Percentiles rank a stretch among this genome's conserved stretches.
Conservation (phyloP, 2,329 filamentous ascomycete species). For the Alternaria ventricosa region DNA sequence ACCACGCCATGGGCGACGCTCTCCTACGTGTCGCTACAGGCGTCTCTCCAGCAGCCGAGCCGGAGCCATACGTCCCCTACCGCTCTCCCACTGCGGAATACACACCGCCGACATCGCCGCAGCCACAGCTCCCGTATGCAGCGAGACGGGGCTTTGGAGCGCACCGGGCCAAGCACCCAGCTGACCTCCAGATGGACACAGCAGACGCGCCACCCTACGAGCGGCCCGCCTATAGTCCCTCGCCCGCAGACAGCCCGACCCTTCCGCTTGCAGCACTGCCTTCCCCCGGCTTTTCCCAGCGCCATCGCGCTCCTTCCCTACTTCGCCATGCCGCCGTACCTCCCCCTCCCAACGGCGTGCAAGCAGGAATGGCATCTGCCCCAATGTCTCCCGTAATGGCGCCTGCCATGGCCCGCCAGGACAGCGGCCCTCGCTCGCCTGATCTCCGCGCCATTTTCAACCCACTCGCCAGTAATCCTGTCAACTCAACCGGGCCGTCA, state of each 20-base stretch:
- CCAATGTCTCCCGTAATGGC: slow-evolving; percentile 36
- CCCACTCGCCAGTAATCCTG: slow-evolving; percentile 44
- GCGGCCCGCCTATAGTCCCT: slow-evolving; percentile 37
- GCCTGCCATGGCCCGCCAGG: slow-evolving; percentile 31
- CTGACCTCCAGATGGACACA: slow-evolving; percentile 40
- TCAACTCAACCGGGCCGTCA: slow-evolving; percentile 30
- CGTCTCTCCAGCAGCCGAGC: slow-evolving; percentile 12
- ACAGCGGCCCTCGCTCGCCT: slow-evolving; percentile 34
- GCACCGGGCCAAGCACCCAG: slow-evolving; percentile 30
- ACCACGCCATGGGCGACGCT: slow-evolving; percentile 39
- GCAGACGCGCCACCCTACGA: slow-evolving; percentile 32
- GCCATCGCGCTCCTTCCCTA: slow-evolving; percentile 51
- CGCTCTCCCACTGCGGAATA: slow-evolving; percentile 33
- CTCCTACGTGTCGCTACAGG: slow-evolving; percentile 25
- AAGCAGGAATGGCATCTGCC: slow-evolving; percentile 25
- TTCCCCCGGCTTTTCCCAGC: slow-evolving; percentile 51
- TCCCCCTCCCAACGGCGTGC: slow-evolving; percentile 35
- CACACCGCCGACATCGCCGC: slow-evolving; percentile 45
- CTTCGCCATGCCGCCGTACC: slow-evolving; percentile 45
- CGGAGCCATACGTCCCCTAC: slow-evolving; percentile 32
- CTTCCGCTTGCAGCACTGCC: slow-evolving; percentile 24
- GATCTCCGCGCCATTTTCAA: slow-evolving; percentile 45
- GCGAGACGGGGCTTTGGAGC: slow-evolving; percentile 32
- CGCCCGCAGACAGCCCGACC: slow-evolving; percentile 39
- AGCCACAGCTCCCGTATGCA: slow-evolving; percentile 24